These are phyloP conservation scores for Puccinia novopanici DNA, from an alignment of 1,284 basidiomycete species.

Conservation along the genomic window DNA sequence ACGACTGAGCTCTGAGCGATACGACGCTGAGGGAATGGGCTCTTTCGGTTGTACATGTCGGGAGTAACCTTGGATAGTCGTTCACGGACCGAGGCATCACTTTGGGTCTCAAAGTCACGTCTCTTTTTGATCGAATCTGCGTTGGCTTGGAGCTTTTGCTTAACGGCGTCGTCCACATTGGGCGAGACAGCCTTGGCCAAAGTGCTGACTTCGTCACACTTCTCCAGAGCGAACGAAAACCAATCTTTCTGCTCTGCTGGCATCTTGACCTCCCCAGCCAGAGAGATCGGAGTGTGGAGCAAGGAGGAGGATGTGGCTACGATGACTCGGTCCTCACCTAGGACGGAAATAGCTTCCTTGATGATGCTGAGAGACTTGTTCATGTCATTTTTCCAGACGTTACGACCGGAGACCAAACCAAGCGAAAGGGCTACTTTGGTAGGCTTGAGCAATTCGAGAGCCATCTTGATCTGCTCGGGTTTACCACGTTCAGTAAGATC, in stretches of 20 bases:
- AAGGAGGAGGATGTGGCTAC: slow-evolving; percentile 96
- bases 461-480: slow-evolving; percentile 81
- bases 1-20: slow-evolving; percentile 86
- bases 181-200: slow-evolving; percentile 76
- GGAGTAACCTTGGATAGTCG: slow-evolving; percentile 89
- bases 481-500: slow-evolving; percentile 77
- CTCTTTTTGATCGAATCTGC: slow-evolving; percentile 88
- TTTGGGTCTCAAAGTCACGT: slow-evolving; percentile 91
- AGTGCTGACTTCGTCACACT: slow-evolving; percentile 84
- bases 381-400: slow-evolving; percentile 99
- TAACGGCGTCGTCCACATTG: slow-evolving; percentile 65
- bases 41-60: slow-evolving; percentile 86
- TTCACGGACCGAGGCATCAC: slow-evolving; percentile 92
- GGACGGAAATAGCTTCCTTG: slow-evolving; percentile 78
- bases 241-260: slow-evolving; percentile 89
- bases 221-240: slow-evolving; percentile 99
- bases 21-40: slow-evolving; percentile 81
- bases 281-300: slow-evolving; percentile 95
- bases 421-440: slow-evolving; percentile 84
- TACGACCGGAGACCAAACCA: slow-evolving; percentile 95
- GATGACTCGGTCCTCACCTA: slow-evolving; percentile 79
- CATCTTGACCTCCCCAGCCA: slow-evolving; percentile 89
- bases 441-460: slow-evolving; percentile 78
- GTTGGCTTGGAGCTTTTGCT: slow-evolving; percentile 77
- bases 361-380: slow-evolving; percentile 76